phyloP scores from a whole-genome alignment of 495 filamentous ascomycete genomes.

The Lichina pygmaea region DNA sequence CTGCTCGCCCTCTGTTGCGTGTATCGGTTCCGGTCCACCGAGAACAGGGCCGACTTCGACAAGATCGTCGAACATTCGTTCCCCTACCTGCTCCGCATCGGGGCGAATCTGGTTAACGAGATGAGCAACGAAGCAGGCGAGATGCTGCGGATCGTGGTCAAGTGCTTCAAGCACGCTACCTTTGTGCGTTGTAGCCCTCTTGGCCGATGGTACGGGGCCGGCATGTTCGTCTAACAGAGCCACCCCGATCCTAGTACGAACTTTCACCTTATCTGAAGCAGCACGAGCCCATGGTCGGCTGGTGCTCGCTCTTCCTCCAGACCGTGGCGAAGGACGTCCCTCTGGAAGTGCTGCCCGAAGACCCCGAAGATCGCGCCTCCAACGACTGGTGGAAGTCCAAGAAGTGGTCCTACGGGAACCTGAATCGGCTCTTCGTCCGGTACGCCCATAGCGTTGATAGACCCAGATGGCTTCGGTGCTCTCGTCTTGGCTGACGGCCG shows the following conservation, averaged over 20 bases:
- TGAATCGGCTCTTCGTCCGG: constrained; percentile 88
- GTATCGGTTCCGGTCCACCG: constrained; percentile 74
- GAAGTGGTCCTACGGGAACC: constrained; percentile 96
- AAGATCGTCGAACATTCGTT: constrained; percentile 81
- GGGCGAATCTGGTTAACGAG: constrained; percentile 67
- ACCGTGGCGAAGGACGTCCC: constrained; percentile 72
- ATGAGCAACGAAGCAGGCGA: constrained; percentile 79
- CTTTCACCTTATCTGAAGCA: constrained; percentile 48
- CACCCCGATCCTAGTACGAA: constrained; percentile 36
- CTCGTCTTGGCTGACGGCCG: not conserved
- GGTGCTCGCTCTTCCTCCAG: constrained; percentile 81
- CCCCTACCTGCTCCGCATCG: constrained; percentile 69
- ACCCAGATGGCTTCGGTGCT: not conserved
- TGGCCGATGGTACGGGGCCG: not conserved
- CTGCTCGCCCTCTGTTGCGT: constrained; percentile 77
- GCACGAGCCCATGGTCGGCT: constrained; percentile 64
- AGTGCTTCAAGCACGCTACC: constrained; percentile 90
- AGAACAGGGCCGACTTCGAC: constrained; percentile 65
- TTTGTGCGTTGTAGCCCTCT: constrained; percentile 35
- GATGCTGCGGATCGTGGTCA: constrained; percentile 84
- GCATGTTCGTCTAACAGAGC: not conserved
- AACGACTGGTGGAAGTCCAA: constrained; percentile 99
- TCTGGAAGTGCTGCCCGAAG: constrained; percentile 48
- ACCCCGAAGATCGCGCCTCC: constrained; percentile 61
- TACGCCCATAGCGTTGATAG: constrained; percentile 13